phyloP scores from a whole-genome alignment of 1,284 basidiomycete species.

The Malassezia slooffiae region DNA sequence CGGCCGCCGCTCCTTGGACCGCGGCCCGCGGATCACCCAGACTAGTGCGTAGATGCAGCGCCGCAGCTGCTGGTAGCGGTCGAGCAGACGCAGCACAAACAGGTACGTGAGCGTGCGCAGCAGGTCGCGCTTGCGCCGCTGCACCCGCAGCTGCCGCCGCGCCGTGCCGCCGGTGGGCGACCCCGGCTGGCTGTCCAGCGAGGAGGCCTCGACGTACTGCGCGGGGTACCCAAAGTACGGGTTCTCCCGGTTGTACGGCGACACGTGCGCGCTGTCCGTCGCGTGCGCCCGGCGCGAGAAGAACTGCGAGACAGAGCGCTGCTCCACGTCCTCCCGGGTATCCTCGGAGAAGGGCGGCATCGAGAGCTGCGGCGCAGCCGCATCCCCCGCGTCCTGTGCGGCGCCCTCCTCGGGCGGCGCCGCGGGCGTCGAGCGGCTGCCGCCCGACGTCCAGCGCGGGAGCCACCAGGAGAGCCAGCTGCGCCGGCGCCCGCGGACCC shows the following conservation, averaged over 20 bases:
- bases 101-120: conserved; percentile 41
- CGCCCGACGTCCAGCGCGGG: too few species aligned
- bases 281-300: conserved; percentile 37
- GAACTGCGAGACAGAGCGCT: too few species aligned
- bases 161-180: conserved; percentile 7
- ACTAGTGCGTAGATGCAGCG: not conserved
- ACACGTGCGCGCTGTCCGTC: conserved; percentile 36
- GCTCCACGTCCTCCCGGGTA: too few species aligned
- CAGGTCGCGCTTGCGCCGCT: conserved; percentile 36
- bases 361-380: too few species aligned
- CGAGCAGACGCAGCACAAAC: conserved; percentile 38
- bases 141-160: conserved; percentile 21
- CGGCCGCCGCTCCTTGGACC: too few species aligned
- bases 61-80: conserved; percentile 25
- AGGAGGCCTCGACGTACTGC: conserved; percentile 32
- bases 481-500: too few species aligned
- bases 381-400: too few species aligned
- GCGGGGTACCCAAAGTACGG: conserved; percentile 74
- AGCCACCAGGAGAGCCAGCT: too few species aligned
- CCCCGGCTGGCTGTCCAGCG: not conserved
- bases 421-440: too few species aligned
- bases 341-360: too few species aligned
- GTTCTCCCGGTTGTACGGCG: conserved; percentile 52
- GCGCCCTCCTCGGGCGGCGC: too few species aligned
- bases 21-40: conserved; percentile 4